Evolutionary conservation across 176 grass and related monocot genomes (phyloP).

Genomic region (Olyra latifolia): DNA sequence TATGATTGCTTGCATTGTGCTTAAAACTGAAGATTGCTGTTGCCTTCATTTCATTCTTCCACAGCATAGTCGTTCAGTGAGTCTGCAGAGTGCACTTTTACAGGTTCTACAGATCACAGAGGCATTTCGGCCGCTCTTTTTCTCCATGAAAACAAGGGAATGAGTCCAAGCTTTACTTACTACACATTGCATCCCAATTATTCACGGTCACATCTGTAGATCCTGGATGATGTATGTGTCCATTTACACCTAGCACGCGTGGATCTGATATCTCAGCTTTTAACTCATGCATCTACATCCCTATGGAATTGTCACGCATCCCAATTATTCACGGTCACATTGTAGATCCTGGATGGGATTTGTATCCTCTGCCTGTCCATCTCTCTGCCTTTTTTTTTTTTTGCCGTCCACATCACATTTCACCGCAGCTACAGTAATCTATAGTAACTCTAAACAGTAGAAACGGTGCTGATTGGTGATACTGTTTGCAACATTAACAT

Average conservation of each 20-base stretch:
- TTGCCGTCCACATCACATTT: too few species aligned
- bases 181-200: constrained; percentile 32
- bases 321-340: too few species aligned
- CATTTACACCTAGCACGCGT: background rate
- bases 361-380: too few species aligned
- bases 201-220: constrained; percentile 46
- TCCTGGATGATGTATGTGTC: constrained; percentile 25
- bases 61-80: background rate
- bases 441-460: too few species aligned
- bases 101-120: background rate
- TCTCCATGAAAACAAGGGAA: background rate
- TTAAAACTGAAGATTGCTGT: background rate
- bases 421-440: too few species aligned
- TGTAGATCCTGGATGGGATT: too few species aligned
- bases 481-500: too few species aligned
- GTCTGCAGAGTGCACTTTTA: background rate
- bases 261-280: constrained; percentile 25
- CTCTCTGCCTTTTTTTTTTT: too few species aligned
- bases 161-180: background rate
- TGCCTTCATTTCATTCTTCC: background rate
- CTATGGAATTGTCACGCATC: constrained; percentile 39
- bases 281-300: constrained; percentile 12
- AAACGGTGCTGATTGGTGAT: too few species aligned
- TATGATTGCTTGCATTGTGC: constrained; percentile 7
- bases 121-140: background rate